Conservation (phyloP, 1,284 basidiomycete species). For the Boletellus deceptivus region DNA sequence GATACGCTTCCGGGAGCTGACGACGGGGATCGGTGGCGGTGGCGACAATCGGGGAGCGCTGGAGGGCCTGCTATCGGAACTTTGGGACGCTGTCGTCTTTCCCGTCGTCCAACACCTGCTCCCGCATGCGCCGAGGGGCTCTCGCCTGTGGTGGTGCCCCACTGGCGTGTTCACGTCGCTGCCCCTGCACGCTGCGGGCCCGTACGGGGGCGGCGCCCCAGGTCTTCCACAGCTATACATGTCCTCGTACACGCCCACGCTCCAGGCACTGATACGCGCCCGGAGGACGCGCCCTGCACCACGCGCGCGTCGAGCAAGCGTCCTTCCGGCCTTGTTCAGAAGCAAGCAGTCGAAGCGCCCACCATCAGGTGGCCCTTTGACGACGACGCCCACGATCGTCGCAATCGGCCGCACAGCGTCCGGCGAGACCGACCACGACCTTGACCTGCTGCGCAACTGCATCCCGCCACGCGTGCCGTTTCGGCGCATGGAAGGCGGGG, state of each 20-base stretch:
- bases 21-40: not conserved
- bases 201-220: slow-evolving; percentile 11
- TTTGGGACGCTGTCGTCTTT: slow-evolving; percentile 36
- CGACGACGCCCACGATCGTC: slow-evolving; percentile 13
- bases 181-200: slow-evolving; percentile 36
- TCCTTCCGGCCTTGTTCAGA: slow-evolving; percentile 20
- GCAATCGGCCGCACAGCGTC: slow-evolving; percentile 16
- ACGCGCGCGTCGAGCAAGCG: slow-evolving; percentile 10
- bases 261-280: slow-evolving; percentile 33
- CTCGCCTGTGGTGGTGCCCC: slow-evolving; percentile 47
- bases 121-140: slow-evolving; percentile 12
- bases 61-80: slow-evolving; percentile 21
- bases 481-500: slow-evolving; percentile 22
- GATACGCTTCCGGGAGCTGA: slow-evolving; percentile 17
- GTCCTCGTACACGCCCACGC: slow-evolving; percentile 40
- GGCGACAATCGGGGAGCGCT: slow-evolving; percentile 10
- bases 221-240: slow-evolving; percentile 32
- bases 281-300: not conserved
- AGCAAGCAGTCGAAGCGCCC: slow-evolving; percentile 14
- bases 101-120: slow-evolving; percentile 30
- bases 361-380: not conserved
- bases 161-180: slow-evolving; percentile 34
- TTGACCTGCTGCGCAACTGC: slow-evolving; percentile 21
- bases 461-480: slow-evolving; percentile 21
- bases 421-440: slow-evolving; percentile 7